Base-by-base conservation (phyloP, 176 grass and related monocot genomes). In the Eremochloa ophiuroides region DNA sequence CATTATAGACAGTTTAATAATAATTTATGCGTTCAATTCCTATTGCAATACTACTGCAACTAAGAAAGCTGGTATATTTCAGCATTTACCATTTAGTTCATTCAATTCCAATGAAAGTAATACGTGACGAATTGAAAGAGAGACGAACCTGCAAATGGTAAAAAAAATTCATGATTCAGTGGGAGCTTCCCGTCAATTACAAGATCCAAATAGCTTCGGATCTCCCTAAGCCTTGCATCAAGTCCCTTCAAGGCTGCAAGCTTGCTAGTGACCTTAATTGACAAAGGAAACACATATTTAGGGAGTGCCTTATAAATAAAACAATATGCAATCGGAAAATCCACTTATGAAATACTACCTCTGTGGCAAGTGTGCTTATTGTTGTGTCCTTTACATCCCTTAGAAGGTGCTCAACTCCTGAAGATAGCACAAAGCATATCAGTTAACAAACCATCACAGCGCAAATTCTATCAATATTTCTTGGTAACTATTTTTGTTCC, bases 351-450 rank as follows among this genome's bases (percentile, higher is more conserved):
- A 78, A 83, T 35, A 82, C 84, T 85, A 93, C 95, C 82, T 98
- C 92, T 15, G 90, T 95, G 39, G 92, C 95, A 88, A 95, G 90
- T 14, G 95, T 98, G 84, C 92, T 95, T 80, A 98, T 89, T 82
- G 95, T 93, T 35, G 95, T 98, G 85, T 98, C 92, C 69, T 95
- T 98, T 62, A 95, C 95, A 86, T 98, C 95, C 78, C 92, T 93
- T 29, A 98, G 84, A 75, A 98, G 94, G 72, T 98, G 92, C 77
- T 98, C 92, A 76, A 98, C 95, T 59, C 95, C 95, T 98, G 74
- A 62, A 89, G 25, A 69, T 48, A 80, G 3, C 43, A 84, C 73
- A 71, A 81, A 40, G 10, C 63, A 69, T 40, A 84, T 39, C n/a
- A 62, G 69, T 22, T 62, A 85, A 62, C 0, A 71, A 35, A 43